These are phyloP conservation scores for Euclidium syriacum DNA, from an alignment of 345 rosid species.

Conservation along the genomic window DNA sequence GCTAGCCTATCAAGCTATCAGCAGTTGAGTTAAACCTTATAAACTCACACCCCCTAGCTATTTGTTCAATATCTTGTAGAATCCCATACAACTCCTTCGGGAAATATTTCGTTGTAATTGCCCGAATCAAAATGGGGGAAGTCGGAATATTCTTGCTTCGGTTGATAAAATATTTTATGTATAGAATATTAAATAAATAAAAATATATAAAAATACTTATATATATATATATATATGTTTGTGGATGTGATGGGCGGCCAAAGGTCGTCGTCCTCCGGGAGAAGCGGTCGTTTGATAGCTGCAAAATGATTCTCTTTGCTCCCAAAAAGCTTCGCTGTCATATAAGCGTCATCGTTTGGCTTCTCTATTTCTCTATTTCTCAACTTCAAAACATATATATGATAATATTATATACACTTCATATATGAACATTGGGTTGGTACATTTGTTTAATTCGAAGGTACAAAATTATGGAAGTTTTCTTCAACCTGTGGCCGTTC, in stretches of 20 bases:
- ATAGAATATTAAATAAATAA: no score
- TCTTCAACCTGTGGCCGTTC: neutral
- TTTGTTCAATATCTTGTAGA: no score
- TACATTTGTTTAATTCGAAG: neutral
- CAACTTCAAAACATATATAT: neutral
- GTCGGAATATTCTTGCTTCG: no score
- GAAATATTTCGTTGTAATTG: no score
- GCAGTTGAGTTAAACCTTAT: no score
- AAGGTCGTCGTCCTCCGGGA: conserved; percentile 27
- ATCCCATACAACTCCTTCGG: no score
- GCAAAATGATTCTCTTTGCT: conserved; percentile 28
- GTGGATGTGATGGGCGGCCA: conserved; percentile 24
- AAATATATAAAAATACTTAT: neutral
- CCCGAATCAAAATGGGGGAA: no score
- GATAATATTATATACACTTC: neutral
- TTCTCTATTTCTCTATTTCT: conserved; percentile 19
- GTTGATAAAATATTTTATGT: no score
- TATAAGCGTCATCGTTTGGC: conserved; percentile 28
- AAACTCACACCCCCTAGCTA: no score
- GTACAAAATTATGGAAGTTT: neutral
- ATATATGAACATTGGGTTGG: neutral
- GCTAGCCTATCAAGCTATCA: no score
- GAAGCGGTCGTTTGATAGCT: conserved; percentile 29
- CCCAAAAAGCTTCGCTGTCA: conserved; percentile 18
- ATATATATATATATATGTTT: neutral